A percentile compares a stretch with the other conserved stretches of the same genome.
phyloP scores from a whole-genome alignment of 2,329 filamentous ascomycete genomes.

The Didymella sp. region DNA sequence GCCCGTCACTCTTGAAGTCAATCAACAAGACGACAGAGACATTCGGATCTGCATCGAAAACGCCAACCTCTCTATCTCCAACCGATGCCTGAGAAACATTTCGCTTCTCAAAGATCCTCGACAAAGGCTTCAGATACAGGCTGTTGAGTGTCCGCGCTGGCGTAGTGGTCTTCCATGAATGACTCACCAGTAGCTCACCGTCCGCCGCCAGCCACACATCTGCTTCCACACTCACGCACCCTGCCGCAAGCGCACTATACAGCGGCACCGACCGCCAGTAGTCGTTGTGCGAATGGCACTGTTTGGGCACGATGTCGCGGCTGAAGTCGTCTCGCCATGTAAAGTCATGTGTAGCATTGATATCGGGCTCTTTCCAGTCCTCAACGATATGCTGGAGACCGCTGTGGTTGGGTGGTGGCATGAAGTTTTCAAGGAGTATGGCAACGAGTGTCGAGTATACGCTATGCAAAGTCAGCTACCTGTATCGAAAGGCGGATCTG shows the following conservation, averaged over 20 bases:
- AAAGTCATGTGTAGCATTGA: conserved; percentile 26
- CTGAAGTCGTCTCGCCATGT: conserved; percentile 50
- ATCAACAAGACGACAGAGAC: conserved; percentile 67
- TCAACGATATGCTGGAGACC: conserved; percentile 37
- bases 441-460: conserved; percentile 35
- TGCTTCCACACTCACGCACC: conserved; percentile 46
- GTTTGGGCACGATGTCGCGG: conserved; percentile 47
- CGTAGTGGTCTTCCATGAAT: conserved; percentile 31
- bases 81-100: conserved; percentile 31
- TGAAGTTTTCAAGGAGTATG: conserved; percentile 29
- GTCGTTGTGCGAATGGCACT: conserved; percentile 54
- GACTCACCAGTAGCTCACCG: conserved; percentile 40
- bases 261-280: conserved; percentile 53
- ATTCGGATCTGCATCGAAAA: conserved; percentile 55
- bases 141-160: conserved; percentile 32
- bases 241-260: conserved; percentile 50
- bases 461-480: conserved; percentile 14
- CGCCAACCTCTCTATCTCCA: conserved; percentile 52
- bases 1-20: conserved; percentile 70
- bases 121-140: conserved; percentile 49
- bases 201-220: conserved; percentile 41
- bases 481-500: no score
- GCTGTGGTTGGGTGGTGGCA: conserved; percentile 27
- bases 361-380: conserved; percentile 37
- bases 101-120: conserved; percentile 49